phyloP scores from a whole-genome alignment of 148 eudicot genomes.

The Spergularia bocconei region DNA sequence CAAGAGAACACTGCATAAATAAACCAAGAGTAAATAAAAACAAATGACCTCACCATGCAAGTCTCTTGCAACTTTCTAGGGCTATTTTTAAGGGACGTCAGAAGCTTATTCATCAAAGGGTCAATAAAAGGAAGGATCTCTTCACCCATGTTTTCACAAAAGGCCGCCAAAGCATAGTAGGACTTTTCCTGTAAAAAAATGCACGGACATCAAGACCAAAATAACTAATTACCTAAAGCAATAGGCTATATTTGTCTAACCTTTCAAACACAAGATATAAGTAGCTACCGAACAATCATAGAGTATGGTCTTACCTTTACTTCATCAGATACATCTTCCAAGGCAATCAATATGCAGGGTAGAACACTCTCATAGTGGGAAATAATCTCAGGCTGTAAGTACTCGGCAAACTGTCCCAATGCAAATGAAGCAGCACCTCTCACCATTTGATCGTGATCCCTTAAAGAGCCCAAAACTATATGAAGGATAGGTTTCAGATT shows the following conservation, averaged over 20 bases:
- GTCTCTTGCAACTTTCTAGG: slow-evolving; percentile 91
- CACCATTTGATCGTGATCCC: slow-evolving; percentile 95
- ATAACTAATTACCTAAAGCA: background rate
- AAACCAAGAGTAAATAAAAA: background rate
- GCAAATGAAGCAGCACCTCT: slow-evolving; percentile 97
- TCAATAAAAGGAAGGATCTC: slow-evolving; percentile 91
- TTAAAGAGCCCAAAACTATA: slow-evolving; percentile 81
- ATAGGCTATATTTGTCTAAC: slow-evolving; percentile 30
- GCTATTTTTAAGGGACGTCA: slow-evolving; percentile 73
- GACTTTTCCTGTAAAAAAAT: slow-evolving; percentile 75
- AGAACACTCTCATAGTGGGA: slow-evolving; percentile 85
- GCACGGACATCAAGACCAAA: slow-evolving; percentile 13
- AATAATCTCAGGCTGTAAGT: slow-evolving; percentile 94
- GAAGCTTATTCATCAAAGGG: slow-evolving; percentile 82
- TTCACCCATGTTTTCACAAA: slow-evolving; percentile 93
- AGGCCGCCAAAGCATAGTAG: slow-evolving; percentile 94
- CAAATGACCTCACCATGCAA: slow-evolving; percentile 69
- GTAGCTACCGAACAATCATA: background rate
- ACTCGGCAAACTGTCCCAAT: slow-evolving; percentile 89
- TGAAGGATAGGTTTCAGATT: slow-evolving; percentile 72
- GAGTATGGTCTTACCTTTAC: slow-evolving; percentile 59
- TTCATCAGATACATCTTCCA: slow-evolving; percentile 89
- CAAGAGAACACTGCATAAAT: background rate
- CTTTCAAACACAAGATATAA: slow-evolving; percentile 34
- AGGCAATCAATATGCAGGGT: slow-evolving; percentile 78